A percentile compares a stretch with the other conserved stretches of the same genome.
These are phyloP conservation scores for Magnolia sinica DNA, from an alignment of 164 flowering plant genomes.

Conservation along the genomic window DNA sequence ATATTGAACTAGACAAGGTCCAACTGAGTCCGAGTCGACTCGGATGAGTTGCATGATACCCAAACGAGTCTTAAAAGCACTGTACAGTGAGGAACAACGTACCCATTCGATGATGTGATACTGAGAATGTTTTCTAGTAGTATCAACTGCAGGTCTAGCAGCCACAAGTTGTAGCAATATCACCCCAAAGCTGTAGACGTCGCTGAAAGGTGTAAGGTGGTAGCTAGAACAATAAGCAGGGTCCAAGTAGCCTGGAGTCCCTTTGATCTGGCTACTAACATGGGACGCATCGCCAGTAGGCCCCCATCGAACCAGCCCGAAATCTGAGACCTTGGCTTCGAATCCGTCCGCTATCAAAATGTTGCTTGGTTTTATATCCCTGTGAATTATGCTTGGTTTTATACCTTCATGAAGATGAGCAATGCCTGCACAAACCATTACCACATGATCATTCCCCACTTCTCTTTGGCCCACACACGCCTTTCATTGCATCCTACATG, in stretches of 20 bases:
- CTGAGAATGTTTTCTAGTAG: conserved; percentile 11
- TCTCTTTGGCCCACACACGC: background rate
- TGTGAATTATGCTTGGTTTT: conserved; percentile 64
- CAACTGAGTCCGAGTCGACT: no score
- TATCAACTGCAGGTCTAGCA: conserved; percentile 58
- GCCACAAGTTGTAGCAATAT: conserved; percentile 69
- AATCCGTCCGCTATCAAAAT: conserved; percentile 52
- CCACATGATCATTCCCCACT: background rate
- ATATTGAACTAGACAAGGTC: no score
- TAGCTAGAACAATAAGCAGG: conserved; percentile 67
- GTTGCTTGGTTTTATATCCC: conserved; percentile 75
- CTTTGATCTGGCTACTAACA: conserved; percentile 69
- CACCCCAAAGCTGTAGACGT: conserved; percentile 75
- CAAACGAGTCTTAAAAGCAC: background rate
- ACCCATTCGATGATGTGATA: conserved; percentile 65
- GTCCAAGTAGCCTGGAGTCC: conserved; percentile 74
- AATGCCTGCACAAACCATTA: conserved; percentile 36
- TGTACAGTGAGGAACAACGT: conserved; percentile 6
- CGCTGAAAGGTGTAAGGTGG: conserved; percentile 56
- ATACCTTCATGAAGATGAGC: conserved; percentile 62
- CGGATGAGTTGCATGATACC: no score
- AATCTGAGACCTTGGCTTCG: conserved; percentile 71
- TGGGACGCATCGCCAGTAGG: conserved; percentile 64
- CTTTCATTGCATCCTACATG: background rate
- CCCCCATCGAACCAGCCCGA: conserved; percentile 63